Base-by-base conservation (phyloP, 192 early-diverging fungal genomes). In the Allomyces macrogynus region DNA sequence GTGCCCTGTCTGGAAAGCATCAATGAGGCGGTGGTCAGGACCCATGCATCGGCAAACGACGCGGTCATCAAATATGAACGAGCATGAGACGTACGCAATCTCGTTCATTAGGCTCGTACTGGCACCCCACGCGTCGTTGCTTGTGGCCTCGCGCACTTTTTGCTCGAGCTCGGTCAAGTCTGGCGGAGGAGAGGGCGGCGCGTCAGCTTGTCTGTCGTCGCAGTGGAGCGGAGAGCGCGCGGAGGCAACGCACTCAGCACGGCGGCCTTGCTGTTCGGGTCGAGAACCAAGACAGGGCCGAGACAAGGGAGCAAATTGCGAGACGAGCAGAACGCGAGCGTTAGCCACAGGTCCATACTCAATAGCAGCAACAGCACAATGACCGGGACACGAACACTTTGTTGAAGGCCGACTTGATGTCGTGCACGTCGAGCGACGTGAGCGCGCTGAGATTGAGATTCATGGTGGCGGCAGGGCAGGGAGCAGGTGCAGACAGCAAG, bases 111-210 rank as follows among this genome's bases (percentile, higher is more conserved):
- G 74, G 16, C 92, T 92, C 61, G 88, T 87, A 11, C 87, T 86
- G n/a, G 93, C 91, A 25, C 93, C 93, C 92, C 89, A 95, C 12
- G 91, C 83, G 65, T 98, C 92, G 66, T 88, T 86, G 67, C 86
- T 92, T 0, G 93, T 96, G 10, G 91, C 94, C 67, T 94, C 93
- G 66, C 85, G 81, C 62, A 91, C 88, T 66, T 92, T 91, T 64
- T 86, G 82, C 78, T 95, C 91, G 78, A 86, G 89, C 72, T 98
- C 95, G 63, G 89, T 87, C 73, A 87, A 85, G 72, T 96, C 32
- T 40, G 32, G 32, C 32, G 32, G 32, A 40, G 32, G 4, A n/a
- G n/a, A n/a, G n/a, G n/a, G n/a, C n/a, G n/a, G 32, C 32, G 32
- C 26, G 26, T 27, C 26, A 27, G n/a, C n/a, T n/a, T n/a, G n/a